Evolutionary conservation across 805 yeast species (phyloP).

Genomic region (Lachancea quebecensis): DNA sequence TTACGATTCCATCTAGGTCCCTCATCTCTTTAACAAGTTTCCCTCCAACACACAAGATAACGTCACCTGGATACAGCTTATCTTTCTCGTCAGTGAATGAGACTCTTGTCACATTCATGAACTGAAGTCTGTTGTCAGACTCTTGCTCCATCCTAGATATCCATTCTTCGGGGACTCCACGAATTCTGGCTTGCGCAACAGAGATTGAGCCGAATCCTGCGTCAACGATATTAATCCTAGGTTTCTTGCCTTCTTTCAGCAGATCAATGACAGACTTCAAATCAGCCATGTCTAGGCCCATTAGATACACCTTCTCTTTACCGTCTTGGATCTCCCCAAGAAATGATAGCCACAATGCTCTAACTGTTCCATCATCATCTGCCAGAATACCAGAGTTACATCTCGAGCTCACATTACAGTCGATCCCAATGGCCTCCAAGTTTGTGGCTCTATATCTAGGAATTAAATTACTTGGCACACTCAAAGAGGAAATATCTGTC

Average conservation of each 20-base stretch:
- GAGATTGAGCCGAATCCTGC: slow-evolving; percentile 68
- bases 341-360: slow-evolving; percentile 81
- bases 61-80: slow-evolving; percentile 56
- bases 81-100: slow-evolving; percentile 41
- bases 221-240: slow-evolving; percentile 64
- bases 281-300: slow-evolving; percentile 74
- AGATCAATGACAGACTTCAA: slow-evolving; percentile 49
- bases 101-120: slow-evolving; percentile 63
- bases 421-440: slow-evolving; percentile 68
- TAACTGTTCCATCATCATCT: slow-evolving; percentile 68
- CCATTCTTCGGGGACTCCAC: slow-evolving; percentile 88
- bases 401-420: slow-evolving; percentile 62
- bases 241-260: slow-evolving; percentile 43
- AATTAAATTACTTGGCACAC: slow-evolving; percentile 58
- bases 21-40: slow-evolving; percentile 56
- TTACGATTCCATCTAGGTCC: slow-evolving; percentile 46
- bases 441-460: slow-evolving; percentile 87
- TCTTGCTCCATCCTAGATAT: slow-evolving; percentile 58
- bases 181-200: slow-evolving; percentile 66
- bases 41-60: slow-evolving; percentile 63
- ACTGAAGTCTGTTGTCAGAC: slow-evolving; percentile 60
- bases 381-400: slow-evolving; percentile 76
- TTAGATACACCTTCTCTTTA: slow-evolving; percentile 56
- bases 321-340: slow-evolving; percentile 66
- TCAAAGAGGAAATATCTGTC: slow-evolving; percentile 67